Conservation (phyloP, 2,329 filamentous ascomycete species). For the Seiridium unicorne region DNA sequence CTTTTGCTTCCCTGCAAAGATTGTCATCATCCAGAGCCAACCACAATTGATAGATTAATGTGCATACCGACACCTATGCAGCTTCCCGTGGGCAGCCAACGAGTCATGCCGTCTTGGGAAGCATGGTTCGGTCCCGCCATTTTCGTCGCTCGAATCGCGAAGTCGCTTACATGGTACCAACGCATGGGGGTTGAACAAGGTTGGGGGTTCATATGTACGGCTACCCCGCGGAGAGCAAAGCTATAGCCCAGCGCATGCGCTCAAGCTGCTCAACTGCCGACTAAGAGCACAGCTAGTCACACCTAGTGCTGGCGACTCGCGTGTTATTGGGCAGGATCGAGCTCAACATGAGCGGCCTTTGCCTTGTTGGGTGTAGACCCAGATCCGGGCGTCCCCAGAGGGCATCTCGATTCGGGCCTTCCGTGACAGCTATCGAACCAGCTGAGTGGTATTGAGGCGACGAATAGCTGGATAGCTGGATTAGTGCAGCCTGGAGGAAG, state of each 20-base stretch:
- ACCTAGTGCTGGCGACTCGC: too few species aligned
- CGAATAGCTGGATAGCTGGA: not conserved
- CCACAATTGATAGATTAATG: too few species aligned
- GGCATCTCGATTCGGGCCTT: slow-evolving; percentile 5
- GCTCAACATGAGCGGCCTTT: not conserved
- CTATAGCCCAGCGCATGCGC: not conserved
- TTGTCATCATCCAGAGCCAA: too few species aligned
- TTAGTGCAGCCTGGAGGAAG: not conserved
- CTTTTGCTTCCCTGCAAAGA: too few species aligned
- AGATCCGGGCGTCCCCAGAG: not conserved
- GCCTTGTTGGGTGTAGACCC: not conserved
- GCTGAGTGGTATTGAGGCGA: slow-evolving; percentile 2
- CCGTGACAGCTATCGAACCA: not conserved
- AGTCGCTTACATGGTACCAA: not conserved
- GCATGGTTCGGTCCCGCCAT: not conserved
- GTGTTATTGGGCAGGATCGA: not conserved
- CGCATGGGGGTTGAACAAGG: too few species aligned
- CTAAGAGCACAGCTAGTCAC: not conserved
- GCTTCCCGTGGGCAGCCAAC: not conserved
- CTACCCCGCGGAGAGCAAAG: not conserved
- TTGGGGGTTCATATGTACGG: too few species aligned
- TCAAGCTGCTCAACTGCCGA: slow-evolving; percentile 1
- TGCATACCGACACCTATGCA: too few species aligned
- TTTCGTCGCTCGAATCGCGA: slow-evolving; percentile 4
- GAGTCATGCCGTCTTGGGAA: not conserved